Conservation (phyloP, 2,329 filamentous ascomycete species). For the Simplicillium aogashimaense region DNA sequence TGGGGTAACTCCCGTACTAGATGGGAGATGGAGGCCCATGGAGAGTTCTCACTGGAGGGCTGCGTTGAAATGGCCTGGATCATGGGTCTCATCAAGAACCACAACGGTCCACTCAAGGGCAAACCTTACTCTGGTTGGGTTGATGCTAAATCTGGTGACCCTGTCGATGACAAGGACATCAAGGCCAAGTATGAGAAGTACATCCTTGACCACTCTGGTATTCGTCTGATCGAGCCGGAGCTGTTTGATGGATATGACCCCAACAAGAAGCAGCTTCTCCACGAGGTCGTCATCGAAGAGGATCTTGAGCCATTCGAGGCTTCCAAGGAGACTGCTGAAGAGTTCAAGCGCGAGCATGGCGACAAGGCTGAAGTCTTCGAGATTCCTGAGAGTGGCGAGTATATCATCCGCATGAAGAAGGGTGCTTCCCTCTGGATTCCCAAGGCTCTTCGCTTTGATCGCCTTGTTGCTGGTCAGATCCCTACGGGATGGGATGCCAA, state of each 20-base stretch:
- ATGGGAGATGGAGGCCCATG: conserved; percentile 98
- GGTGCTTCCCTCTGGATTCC: conserved; percentile 90
- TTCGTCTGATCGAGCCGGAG: conserved; percentile 94
- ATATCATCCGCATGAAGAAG: conserved; percentile 89
- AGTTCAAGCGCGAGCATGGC: conserved; percentile 94
- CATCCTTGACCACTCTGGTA: conserved; percentile 93
- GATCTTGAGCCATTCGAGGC: conserved; percentile 95
- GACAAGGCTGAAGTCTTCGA: conserved; percentile 98
- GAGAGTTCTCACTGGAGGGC: conserved; percentile 93
- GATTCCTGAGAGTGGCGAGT: conserved; percentile 87
- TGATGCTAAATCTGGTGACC: conserved; percentile 85
- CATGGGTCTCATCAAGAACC: conserved; percentile 98
- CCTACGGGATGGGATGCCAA: conserved; percentile 96
- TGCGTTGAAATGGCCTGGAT: conserved; percentile 99
- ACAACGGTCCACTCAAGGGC: conserved; percentile 93
- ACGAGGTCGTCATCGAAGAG: conserved; percentile 95
- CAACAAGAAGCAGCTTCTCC: conserved; percentile 95
- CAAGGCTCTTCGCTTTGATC: conserved; percentile 94
- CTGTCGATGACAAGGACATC: conserved; percentile 95
- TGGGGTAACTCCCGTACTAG: conserved; percentile 98
- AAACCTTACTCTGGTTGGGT: conserved; percentile 96
- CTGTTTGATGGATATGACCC: conserved; percentile 95
- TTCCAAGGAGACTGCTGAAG: conserved; percentile 92
- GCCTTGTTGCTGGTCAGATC: conserved; percentile 92
- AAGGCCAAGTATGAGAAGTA: conserved; percentile 96